phyloP scores from a whole-genome alignment of 331 rosid genomes.

The Rhamnella rubrinervis region DNA sequence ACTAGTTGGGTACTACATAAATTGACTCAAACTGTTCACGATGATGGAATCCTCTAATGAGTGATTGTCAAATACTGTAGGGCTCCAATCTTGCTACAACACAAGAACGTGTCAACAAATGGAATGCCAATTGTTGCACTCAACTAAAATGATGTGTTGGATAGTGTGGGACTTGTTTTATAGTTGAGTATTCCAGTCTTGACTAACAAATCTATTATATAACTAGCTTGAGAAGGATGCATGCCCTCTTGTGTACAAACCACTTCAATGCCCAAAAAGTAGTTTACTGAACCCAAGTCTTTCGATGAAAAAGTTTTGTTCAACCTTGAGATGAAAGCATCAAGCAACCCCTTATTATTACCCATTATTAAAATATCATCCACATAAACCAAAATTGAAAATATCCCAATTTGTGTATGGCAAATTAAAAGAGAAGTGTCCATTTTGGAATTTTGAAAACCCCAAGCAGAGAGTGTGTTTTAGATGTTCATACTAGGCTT shows the following conservation, averaged over 20 bases:
- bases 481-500: not conserved
- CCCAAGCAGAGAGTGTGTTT: not conserved
- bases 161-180: not conserved
- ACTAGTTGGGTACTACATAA: not conserved
- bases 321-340: not conserved
- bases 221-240: not conserved
- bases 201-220: not conserved
- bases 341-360: not conserved
- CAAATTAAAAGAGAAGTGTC: too few species aligned
- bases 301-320: not conserved
- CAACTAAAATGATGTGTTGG: too few species aligned
- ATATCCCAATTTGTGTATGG: not conserved
- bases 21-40: not conserved
- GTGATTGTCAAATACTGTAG: conserved; percentile 9
- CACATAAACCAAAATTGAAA: not conserved
- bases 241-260: too few species aligned
- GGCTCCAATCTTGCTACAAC: not conserved
- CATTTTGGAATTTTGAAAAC: not conserved
- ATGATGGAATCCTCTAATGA: not conserved
- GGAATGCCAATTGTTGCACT: not conserved
- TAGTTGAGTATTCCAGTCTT: not conserved
- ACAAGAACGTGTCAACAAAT: not conserved
- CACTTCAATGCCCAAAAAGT: not conserved
- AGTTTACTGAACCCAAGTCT: not conserved
- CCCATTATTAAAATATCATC: not conserved